Base-by-base conservation (phyloP, 2,329 filamentous ascomycete genomes). In the Venturia aucupariae region DNA sequence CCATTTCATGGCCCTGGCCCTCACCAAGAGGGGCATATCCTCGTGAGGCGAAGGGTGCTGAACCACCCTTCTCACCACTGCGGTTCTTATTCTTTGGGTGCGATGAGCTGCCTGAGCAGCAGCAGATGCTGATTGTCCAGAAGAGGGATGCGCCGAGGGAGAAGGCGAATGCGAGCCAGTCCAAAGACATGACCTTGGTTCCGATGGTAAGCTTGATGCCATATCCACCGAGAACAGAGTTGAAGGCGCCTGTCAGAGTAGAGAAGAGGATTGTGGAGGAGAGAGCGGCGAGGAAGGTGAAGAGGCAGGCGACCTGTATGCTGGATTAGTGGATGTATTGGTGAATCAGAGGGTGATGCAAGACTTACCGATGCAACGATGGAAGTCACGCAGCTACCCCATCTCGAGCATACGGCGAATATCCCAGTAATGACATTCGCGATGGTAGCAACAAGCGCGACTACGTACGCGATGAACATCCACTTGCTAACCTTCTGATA, bases 51-150 rank as follows among this genome's bases (percentile, higher is more conserved):
- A 60, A 65, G 4, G 35, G 38, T 4, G 81, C 84, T 72, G 84
- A 84, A 0, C 83, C 83, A 0, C 83, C 81, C 80, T 86, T 86
- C 72, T 86, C 83, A 39, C 81, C 82, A 46, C 75, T 76, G 64
- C 68, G 65, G 11, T 68, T 70, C 65, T 70, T 71, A 22, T 69
- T 35, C 27, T 65, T 51, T 19, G 51, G 27, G 63, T 79, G 79
- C 35, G 79, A 77, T 64, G 77, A 81, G 70, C 82, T 80, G 59
- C 90, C 90, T 70, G 84, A 86, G 82, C 92, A 96, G 85, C 92
- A 97, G 87, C 93, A 97, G 71, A 89, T 84, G 75, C 87, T 90
- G 75, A 95, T 85, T 72, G 92, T 79, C 93, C 94, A 97, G 87
- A 97, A 97, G 73, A 96, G 77, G 68, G 84, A 85, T 8, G 89